Base-by-base conservation (phyloP, 768 basidiomycete genomes). In the Naganishia vishniacii region DNA sequence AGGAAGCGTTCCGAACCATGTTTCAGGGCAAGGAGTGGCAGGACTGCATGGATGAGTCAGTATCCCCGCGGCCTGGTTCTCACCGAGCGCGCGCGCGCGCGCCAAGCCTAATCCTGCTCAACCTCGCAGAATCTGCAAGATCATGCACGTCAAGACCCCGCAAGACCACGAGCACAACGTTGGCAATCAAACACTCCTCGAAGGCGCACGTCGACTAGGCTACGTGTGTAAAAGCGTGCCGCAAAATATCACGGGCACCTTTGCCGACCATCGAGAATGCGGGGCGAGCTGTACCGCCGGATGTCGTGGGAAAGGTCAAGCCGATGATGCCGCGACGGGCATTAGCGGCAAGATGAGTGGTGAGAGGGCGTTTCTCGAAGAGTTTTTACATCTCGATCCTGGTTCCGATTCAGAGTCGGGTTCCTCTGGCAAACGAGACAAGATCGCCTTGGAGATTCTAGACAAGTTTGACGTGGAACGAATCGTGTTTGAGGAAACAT, bases 391-490 rank as follows among this genome's bases (percentile, higher is more conserved):
- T 18, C 37, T 56, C 20, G 53, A 56, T 20, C 49, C 49, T 1
- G 31, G 32, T 2, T 29, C 18, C 8, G 26, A 2, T 16, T n/a
- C 5, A 1, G 29, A 29, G 9, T 11, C 34, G n/a, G 20, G 34
- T 16, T 7, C 13, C 25, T 28, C 31, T 12, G 18, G 42, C n/a
- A 20, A 6, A 44, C 40, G 65, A 69, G 29, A 44, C 11, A 44
- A n/a, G 42, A 66, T 69, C 28, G 69, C 71, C 69, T 68, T 71
- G 12, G 70, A 71, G 61, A 63, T 69, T 8, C 8, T 63, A 40
- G 62, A 63, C 41, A 51, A 51, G 62, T 63, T 63, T 44, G 62
- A 63, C 13, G 46, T 63, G 9, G 48, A 63, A 6, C 48, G 62
- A 31, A 32, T 63, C 16, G 48, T 63, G 11, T 63, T 63, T 37